phyloP scores from a whole-genome alignment of 306 rosid species.

The Canavalia ensiformis region DNA sequence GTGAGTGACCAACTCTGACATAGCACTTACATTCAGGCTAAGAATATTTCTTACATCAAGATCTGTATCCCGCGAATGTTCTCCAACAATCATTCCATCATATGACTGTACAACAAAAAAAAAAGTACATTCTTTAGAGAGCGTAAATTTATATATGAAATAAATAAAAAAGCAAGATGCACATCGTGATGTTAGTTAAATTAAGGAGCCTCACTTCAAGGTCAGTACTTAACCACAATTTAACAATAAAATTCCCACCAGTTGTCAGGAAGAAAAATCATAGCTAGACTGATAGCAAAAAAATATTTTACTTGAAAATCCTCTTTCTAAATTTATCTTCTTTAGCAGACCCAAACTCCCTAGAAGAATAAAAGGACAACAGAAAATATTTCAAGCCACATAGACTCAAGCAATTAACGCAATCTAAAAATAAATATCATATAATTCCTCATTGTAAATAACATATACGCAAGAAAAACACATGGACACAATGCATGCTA shows the following conservation, averaged over 20 bases:
- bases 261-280: constrained; percentile 29
- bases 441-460: constrained; percentile 1
- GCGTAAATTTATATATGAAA: constrained; percentile 15
- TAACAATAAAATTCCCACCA: constrained; percentile 12
- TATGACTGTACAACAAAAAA: constrained; percentile 72
- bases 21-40: constrained; percentile 34
- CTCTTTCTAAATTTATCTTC: constrained; percentile 2
- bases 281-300: constrained; percentile 24
- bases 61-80: constrained; percentile 89
- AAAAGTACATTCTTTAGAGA: constrained; percentile 14
- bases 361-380: neutral
- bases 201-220: constrained; percentile 21
- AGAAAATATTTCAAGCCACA: neutral
- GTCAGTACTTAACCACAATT: constrained; percentile 11
- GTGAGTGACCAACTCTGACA: constrained; percentile 38
- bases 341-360: constrained; percentile 4
- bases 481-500: neutral
- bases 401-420: constrained; percentile 3
- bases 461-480: constrained; percentile 12
- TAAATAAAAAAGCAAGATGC: constrained; percentile 38
- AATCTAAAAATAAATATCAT: constrained; percentile 3
- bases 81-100: constrained; percentile 99
- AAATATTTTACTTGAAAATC: constrained; percentile 1
- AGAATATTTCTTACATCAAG: constrained; percentile 72
- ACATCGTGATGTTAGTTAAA: constrained; percentile 26